Conservation (phyloP, 2,329 filamentous ascomycete genomes). For the Colletotrichum eremochloae region DNA sequence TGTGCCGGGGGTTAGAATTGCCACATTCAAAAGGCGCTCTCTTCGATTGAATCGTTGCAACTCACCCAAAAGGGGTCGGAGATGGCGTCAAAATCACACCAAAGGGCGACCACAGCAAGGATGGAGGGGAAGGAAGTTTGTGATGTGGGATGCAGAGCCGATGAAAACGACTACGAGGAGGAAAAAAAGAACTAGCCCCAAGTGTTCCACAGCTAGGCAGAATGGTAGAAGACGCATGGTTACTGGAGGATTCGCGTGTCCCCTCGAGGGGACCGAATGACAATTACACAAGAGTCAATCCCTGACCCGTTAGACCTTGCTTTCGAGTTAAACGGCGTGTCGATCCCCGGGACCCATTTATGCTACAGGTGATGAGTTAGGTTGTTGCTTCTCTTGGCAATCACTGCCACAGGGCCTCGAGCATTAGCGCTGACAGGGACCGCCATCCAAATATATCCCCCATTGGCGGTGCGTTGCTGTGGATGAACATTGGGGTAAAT, state of each 20-base stretch:
- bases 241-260: conserved; percentile 15
- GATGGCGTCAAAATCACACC: not conserved
- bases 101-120: conserved; percentile 12
- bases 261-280: conserved; percentile 5
- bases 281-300: conserved; percentile 1
- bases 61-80: not conserved
- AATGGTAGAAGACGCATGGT: conserved; percentile 17
- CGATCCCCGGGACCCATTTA: conserved; percentile 22
- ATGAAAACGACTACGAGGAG: conserved; percentile 3
- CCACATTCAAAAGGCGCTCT: not conserved
- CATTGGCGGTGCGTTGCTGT: conserved; percentile 19
- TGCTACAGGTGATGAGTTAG: not conserved
- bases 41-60: not conserved
- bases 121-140: conserved; percentile 3
- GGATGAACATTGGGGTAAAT: conserved; percentile 20
- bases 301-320: conserved; percentile 17
- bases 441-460: not conserved
- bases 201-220: conserved; percentile 7
- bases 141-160: not conserved
- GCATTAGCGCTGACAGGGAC: conserved; percentile 34
- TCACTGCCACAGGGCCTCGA: conserved; percentile 26
- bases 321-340: conserved; percentile 16
- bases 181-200: not conserved
- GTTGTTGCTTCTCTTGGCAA: conserved; percentile 16
- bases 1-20: not conserved